phyloP scores from a whole-genome alignment of 306 rosid genomes.

The Trifolium repens region DNA sequence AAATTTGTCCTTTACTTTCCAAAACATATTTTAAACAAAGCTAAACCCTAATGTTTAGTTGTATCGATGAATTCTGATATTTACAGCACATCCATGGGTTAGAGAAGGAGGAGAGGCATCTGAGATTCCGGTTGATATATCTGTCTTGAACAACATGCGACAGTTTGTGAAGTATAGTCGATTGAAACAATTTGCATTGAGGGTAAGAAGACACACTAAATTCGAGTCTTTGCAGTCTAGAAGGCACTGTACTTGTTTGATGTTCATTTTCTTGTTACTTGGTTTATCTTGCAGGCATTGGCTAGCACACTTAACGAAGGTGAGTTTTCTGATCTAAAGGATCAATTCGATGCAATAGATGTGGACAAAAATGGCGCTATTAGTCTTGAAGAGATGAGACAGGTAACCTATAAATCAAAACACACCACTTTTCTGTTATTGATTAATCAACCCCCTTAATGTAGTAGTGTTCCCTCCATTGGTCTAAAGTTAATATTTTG shows the following conservation, averaged over 20 bases:
- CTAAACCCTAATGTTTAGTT: conserved; percentile 28
- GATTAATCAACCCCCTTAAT: conserved; percentile 3
- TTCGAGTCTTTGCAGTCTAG: conserved; percentile 31
- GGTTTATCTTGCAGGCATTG: conserved; percentile 73
- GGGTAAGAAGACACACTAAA: conserved; percentile 64
- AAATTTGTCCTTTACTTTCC: not conserved
- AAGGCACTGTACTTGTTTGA: conserved; percentile 28
- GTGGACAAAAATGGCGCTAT: conserved; percentile 95
- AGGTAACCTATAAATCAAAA: conserved; percentile 50
- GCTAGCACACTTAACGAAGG: conserved; percentile 92
- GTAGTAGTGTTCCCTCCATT: conserved; percentile 29
- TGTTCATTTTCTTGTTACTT: conserved; percentile 33
- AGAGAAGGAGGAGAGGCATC: conserved; percentile 93
- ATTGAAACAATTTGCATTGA: conserved; percentile 93
- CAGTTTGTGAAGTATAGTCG: conserved; percentile 92
- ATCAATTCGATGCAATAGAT: conserved; percentile 97
- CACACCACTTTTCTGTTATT: conserved; percentile 16
- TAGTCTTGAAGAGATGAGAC: conserved; percentile 99
- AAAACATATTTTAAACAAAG: not conserved
- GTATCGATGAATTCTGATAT: conserved; percentile 38
- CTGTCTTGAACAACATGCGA: conserved; percentile 91
- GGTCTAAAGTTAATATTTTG: conserved; percentile 50
- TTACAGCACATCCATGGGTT: conserved; percentile 97
- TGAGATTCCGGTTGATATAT: conserved; percentile 95
- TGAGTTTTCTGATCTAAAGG: conserved; percentile 87